phyloP scores from a whole-genome alignment of 2,329 filamentous ascomycete species.

The Didymellaceae sp. region DNA sequence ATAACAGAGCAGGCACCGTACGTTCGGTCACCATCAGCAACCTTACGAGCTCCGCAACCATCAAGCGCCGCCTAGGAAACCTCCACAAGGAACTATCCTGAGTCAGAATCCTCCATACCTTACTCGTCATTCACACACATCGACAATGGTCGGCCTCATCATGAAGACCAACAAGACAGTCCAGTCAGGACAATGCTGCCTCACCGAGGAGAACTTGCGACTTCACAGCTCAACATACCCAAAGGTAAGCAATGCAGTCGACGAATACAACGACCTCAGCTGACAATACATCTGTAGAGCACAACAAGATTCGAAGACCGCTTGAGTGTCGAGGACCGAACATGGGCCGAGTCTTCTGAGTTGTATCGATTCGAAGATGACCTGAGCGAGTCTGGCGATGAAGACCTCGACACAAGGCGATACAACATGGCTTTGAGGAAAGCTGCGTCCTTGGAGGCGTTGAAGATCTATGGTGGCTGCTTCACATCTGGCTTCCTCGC shows the following conservation, averaged over 20 bases:
- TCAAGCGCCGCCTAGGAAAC: not conserved
- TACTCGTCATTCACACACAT: slow-evolving; percentile 4
- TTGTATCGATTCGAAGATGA: slow-evolving; percentile 30
- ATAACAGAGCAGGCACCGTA: slow-evolving; percentile 16
- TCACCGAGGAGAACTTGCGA: slow-evolving; percentile 44
- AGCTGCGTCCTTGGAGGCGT: slow-evolving; percentile 36
- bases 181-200: slow-evolving; percentile 10
- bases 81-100: not conserved
- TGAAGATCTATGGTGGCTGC: slow-evolving; percentile 43
- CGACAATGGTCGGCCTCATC: slow-evolving; percentile 17
- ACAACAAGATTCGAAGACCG: slow-evolving; percentile 16
- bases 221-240: slow-evolving; percentile 34
- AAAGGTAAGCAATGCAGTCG: slow-evolving; percentile 27
- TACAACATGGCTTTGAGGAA: slow-evolving; percentile 31
- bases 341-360: slow-evolving; percentile 20
- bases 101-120: slow-evolving; percentile 8
- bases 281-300: slow-evolving; percentile 19
- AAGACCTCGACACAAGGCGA: slow-evolving; percentile 23
- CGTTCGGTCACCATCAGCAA: slow-evolving; percentile 3
- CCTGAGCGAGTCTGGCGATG: slow-evolving; percentile 31
- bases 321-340: slow-evolving; percentile 26
- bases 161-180: slow-evolving; percentile 9
- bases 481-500: slow-evolving; percentile 41
- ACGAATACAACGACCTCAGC: not conserved
- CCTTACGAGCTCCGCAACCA: slow-evolving; percentile 1